Evolutionary conservation across 192 early-diverging fungal species (phyloP).

Genomic region (Ambispora gerdemannii): DNA sequence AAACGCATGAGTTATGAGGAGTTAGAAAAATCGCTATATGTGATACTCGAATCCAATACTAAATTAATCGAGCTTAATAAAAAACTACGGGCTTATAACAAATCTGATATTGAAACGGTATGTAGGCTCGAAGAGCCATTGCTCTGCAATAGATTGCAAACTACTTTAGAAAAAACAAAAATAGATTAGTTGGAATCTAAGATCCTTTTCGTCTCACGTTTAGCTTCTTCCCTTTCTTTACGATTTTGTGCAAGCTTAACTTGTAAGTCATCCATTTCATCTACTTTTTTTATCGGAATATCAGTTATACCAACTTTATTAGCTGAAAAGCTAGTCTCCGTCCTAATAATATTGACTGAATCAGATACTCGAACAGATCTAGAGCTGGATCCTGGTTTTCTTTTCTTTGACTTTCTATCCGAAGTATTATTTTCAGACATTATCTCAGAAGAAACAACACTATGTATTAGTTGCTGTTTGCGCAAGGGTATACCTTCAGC

Average conservation of each 20-base stretch:
- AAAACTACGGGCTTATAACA: neutral
- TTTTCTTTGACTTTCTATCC: neutral
- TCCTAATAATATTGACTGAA: constrained; percentile 11
- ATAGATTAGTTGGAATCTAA: constrained; percentile 8
- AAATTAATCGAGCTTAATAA: constrained; percentile 28
- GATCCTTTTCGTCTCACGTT: neutral
- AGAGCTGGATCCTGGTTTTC: constrained; percentile 6
- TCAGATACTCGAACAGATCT: constrained; percentile 26
- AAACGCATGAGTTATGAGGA: constrained; percentile 26
- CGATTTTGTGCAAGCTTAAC: neutral
- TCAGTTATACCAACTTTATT: neutral
- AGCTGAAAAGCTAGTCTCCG: no score
- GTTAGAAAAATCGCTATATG: constrained; percentile 18
- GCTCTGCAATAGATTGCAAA: no score
- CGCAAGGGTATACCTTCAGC: neutral
- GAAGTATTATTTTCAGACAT: neutral
- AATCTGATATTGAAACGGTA: neutral
- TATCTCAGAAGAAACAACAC: neutral
- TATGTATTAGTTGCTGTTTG: neutral
- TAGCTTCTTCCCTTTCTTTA: constrained; percentile 13
- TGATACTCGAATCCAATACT: constrained; percentile 4
- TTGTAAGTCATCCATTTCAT: neutral
- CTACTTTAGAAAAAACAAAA: neutral
- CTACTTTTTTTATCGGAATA: neutral
- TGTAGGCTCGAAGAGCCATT: no score